Evolutionary conservation across 208 protist species (phyloP), one percentile per base, ranked within the genome.

Genomic region (Spongospora subterranea): DNA sequence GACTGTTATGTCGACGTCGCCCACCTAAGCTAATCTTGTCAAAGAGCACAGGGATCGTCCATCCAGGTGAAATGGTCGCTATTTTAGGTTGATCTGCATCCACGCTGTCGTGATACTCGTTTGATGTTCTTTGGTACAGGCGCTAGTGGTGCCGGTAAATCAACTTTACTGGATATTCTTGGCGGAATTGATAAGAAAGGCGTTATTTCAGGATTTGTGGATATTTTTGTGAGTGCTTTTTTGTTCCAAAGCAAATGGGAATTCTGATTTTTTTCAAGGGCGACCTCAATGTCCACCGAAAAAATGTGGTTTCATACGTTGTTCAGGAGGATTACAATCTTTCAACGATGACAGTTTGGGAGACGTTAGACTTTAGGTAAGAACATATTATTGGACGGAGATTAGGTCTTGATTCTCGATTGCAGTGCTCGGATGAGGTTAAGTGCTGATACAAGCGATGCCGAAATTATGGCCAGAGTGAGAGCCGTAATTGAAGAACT

Each of bases 171-270:
- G 71, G 71, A 82, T 43, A 82, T 82, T 82, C 71, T 82, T 35
- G 71, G 71, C 71, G 71, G 71, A 43, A 82, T 82, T n/a, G n/a
- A 82, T n/a, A 82, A 82, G n/a, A 82, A 82, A n/a, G 71, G 71
- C 71, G 6, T 35, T 35, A 43, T 82, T 43, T 45, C 35, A 35
- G 71, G 71, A 6, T 35, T 40, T 6, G n/a, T 82, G 17, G 17
- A 43, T 20, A 43, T 82, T 13, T 82, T 82, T n/a, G 50, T 60
- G 24, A 29, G 50, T 6, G 24, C 50, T 6, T 60, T 60, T 60
- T 60, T 60, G 24, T 60, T 6, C 50, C 24, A 60, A 60, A 6
- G 50, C 50, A 24, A 29, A 60, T 60, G 13, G 24, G 50, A 29
- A 24, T 24, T 60, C 13, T 29, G 13, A 24, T 6, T 60, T 60